These are phyloP conservation scores for Ophiostoma populinum DNA, from an alignment of 2,329 filamentous ascomycete genomes.

Conservation along the genomic window DNA sequence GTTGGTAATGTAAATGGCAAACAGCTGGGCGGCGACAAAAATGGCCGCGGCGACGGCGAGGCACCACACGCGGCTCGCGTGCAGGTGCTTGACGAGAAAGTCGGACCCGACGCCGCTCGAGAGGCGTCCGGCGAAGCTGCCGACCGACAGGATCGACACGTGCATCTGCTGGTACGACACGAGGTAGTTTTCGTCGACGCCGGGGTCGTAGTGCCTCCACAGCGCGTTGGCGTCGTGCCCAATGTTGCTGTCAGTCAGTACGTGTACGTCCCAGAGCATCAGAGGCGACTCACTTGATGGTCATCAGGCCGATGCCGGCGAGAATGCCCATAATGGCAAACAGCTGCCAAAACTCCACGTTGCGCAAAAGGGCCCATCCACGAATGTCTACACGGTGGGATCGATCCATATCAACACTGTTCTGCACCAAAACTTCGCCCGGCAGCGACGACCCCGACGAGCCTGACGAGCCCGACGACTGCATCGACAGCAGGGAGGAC, in stretches of 20 bases:
- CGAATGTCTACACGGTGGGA: slow-evolving; percentile 81
- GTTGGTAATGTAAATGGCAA: slow-evolving; percentile 56
- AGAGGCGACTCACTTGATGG: slow-evolving; percentile 67
- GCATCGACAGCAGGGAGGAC: slow-evolving; percentile 57
- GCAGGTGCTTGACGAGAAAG: slow-evolving; percentile 63
- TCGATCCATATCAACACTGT: slow-evolving; percentile 52
- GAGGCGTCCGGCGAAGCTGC: slow-evolving; percentile 70
- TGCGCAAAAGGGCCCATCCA: slow-evolving; percentile 55
- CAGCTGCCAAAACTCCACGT: slow-evolving; percentile 75
- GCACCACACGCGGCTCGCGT: slow-evolving; percentile 80
- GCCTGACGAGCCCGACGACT: slow-evolving; percentile 35
- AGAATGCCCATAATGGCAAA: slow-evolving; percentile 80
- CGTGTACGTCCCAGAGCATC: too few species aligned
- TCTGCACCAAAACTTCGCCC: slow-evolving; percentile 34
- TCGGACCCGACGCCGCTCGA: slow-evolving; percentile 78
- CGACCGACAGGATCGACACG: slow-evolving; percentile 82
- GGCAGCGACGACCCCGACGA: slow-evolving; percentile 34
- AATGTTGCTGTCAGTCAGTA: slow-evolving; percentile 53
- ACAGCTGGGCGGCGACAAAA: slow-evolving; percentile 65
- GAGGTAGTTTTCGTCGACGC: slow-evolving; percentile 55
- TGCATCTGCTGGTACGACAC: slow-evolving; percentile 74
- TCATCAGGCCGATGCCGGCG: slow-evolving; percentile 91
- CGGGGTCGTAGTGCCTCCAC: slow-evolving; percentile 71
- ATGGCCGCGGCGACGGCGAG: slow-evolving; percentile 59
- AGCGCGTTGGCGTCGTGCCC: slow-evolving; percentile 77